Conservation (phyloP, 805 yeast species). For the Starmerella cellae region DNA sequence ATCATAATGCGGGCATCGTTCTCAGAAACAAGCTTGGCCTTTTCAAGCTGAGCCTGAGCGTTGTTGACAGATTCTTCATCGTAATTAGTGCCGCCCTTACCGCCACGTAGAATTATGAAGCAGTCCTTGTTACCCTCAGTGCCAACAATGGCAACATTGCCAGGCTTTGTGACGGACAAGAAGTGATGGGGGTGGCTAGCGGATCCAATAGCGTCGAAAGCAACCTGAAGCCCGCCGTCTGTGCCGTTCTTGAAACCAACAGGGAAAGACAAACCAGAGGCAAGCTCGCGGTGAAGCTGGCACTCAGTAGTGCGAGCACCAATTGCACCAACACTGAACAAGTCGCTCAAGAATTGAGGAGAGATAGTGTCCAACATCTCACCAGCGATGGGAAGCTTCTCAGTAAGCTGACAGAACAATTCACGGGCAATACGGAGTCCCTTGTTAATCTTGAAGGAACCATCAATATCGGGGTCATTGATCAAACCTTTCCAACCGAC, state of each 20-base stretch:
- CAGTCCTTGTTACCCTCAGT: constrained; percentile 88
- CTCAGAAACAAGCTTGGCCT: constrained; percentile 31
- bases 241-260: constrained; percentile 98
- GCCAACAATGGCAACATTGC: constrained; percentile 89
- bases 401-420: constrained; percentile 71
- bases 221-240: constrained; percentile 88
- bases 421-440: constrained; percentile 83
- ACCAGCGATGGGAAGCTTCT: constrained; percentile 78
- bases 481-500: constrained; percentile 99
- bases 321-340: constrained; percentile 92
- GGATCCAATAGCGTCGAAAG: constrained; percentile 86
- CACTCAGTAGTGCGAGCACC: constrained; percentile 99
- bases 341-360: constrained; percentile 87
- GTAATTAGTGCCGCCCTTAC: constrained; percentile 81
- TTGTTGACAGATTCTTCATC: constrained; percentile 60
- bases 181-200: constrained; percentile 91
- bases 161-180: constrained; percentile 88
- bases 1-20: constrained; percentile 62
- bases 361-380: constrained; percentile 97
- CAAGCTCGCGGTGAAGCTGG: constrained; percentile 91
- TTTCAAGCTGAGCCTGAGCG: constrained; percentile 45
- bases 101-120: constrained; percentile 89
- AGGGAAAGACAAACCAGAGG: constrained; percentile 94
- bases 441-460: constrained; percentile 84
- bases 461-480: constrained; percentile 93